Evolutionary conservation across 192 early-diverging fungal genomes (phyloP).

Genomic region (Coemansia sp.): DNA sequence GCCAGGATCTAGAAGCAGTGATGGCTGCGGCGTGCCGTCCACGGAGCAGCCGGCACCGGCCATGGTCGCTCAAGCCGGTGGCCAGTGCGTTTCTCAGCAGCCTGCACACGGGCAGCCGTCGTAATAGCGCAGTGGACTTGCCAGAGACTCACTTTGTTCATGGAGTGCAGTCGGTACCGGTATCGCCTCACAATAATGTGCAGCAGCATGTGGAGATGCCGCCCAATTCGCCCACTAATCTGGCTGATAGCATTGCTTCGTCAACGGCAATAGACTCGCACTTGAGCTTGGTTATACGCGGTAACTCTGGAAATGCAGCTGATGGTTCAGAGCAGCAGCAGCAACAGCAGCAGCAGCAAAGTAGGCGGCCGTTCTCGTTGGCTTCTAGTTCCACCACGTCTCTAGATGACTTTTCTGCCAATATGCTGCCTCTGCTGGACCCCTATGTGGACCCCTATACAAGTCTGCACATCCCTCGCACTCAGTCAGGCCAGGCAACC

Average conservation of each 20-base stretch:
- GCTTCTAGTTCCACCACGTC: slow-evolving; percentile 9
- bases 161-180: slow-evolving; percentile 9
- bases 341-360: too few relatives aligned
- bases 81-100: slow-evolving; percentile 4
- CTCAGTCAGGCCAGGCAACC: not conserved
- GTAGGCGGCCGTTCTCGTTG: not conserved
- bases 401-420: slow-evolving; percentile 10
- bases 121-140: not conserved
- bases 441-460: slow-evolving; percentile 38
- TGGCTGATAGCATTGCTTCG: not conserved
- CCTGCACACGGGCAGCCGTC: not conserved
- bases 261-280: slow-evolving; percentile 2
- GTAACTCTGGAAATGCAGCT: not conserved
- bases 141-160: too few relatives aligned
- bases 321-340: not conserved
- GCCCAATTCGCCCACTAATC: slow-evolving; percentile 1
- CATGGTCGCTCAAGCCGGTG: not conserved
- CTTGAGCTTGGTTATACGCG: not conserved
- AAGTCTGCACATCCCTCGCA: slow-evolving; percentile 5
- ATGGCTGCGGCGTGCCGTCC: not conserved
- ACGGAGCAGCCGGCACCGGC: not conserved
- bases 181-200: not conserved
- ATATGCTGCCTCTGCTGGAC: slow-evolving; percentile 4
- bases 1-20: not conserved
- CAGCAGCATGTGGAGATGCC: not conserved